Percentiles rank a stretch among this genome's conserved stretches.
phyloP scores from a whole-genome alignment of 2,329 filamentous ascomycete genomes.

The Phaeosphaeriaceae sp. region DNA sequence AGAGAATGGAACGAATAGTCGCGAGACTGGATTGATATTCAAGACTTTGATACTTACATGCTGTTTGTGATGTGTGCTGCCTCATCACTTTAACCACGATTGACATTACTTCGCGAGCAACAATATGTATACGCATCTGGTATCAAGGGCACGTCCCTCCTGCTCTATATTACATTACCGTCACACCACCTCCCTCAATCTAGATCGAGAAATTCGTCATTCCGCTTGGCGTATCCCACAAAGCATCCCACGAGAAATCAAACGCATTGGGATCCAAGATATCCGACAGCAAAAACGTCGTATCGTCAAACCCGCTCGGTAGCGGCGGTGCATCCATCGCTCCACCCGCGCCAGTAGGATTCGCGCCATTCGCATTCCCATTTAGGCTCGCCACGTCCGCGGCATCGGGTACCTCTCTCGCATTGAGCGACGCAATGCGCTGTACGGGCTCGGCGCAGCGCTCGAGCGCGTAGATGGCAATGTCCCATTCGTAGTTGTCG shows the following conservation, averaged over 20 bases:
- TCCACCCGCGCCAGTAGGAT: background rate
- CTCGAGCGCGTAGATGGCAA: conserved; percentile 62
- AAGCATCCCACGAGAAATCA: conserved; percentile 46
- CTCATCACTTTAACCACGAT: background rate
- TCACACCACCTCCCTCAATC: background rate
- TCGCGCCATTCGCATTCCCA: conserved; percentile 1
- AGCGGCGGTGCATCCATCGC: conserved; percentile 13
- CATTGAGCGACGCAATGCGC: conserved; percentile 42
- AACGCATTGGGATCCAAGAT: conserved; percentile 43
- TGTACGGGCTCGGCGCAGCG: conserved; percentile 46
- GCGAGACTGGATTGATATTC: background rate
- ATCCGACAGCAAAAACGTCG: conserved; percentile 37
- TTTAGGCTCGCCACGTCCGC: conserved; percentile 14
- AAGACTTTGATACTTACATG: background rate
- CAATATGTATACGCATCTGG: background rate
- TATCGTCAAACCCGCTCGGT: conserved; percentile 34
- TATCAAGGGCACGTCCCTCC: background rate
- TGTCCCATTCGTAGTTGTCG: conserved; percentile 62
- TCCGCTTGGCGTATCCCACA: conserved; percentile 46
- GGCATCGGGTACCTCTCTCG: conserved; percentile 23
- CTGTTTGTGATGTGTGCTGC: background rate
- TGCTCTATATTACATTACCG: background rate
- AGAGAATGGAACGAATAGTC: background rate
- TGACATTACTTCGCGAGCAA: background rate
- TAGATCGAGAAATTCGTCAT: conserved; percentile 43